Conservation (phyloP, 2,329 filamentous ascomycete genomes). For the Pseudonectria foliicola region DNA sequence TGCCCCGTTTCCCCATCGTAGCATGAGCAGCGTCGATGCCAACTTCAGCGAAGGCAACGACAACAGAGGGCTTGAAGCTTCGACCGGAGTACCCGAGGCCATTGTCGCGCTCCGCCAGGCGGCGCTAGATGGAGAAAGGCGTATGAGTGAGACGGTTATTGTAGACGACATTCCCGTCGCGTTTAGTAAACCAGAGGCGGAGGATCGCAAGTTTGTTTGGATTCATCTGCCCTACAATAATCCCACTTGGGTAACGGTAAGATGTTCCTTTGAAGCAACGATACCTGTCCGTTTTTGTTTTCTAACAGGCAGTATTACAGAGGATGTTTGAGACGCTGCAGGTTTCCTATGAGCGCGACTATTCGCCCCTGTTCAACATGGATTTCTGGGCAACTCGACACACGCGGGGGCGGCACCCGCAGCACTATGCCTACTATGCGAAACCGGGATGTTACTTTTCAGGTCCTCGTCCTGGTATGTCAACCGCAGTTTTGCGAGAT, state of each 20-base stretch:
- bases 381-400: conserved; percentile 44
- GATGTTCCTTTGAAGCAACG: too few species aligned
- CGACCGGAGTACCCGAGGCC: conserved; percentile 27
- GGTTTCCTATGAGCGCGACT: conserved; percentile 29
- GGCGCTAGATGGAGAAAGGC: conserved; percentile 13
- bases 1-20: conserved; percentile 29
- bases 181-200: conserved; percentile 27
- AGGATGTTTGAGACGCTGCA: conserved; percentile 40
- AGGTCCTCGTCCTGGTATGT: conserved; percentile 29
- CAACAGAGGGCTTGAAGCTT: conserved; percentile 20
- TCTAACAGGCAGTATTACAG: conserved; percentile 12
- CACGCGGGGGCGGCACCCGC: conserved; percentile 40
- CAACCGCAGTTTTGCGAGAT: too few species aligned
- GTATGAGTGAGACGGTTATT: conserved; percentile 20
- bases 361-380: conserved; percentile 34
- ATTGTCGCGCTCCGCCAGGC: conserved; percentile 24
- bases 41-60: conserved; percentile 19
- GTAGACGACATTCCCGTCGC: conserved; percentile 23
- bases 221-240: conserved; percentile 52
- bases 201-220: conserved; percentile 47
- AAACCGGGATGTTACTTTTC: conserved; percentile 43
- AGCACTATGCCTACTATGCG: conserved; percentile 43
- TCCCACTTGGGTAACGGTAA: conserved; percentile 50
- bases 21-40: conserved; percentile 22
- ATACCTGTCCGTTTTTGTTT: too few species aligned